Conservation (phyloP, 2,329 filamentous ascomycete genomes). For the Fusarium brachygibbosum region DNA sequence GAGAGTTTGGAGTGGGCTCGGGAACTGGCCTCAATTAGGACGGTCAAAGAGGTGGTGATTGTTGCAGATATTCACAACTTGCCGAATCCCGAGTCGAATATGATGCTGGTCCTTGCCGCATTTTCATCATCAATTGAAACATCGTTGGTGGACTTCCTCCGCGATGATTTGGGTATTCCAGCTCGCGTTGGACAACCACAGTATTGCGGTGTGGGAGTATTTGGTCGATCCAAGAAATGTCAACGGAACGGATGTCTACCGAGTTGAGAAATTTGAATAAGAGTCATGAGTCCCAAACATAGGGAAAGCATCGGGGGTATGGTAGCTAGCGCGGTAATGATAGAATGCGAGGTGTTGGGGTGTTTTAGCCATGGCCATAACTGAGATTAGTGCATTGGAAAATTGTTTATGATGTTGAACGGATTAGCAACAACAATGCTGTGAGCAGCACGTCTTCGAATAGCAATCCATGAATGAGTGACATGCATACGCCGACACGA, state of each 20-base stretch:
- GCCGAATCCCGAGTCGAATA: conserved; percentile 64
- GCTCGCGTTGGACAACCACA: conserved; percentile 43
- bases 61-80: conserved; percentile 67
- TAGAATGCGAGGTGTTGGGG: conserved; percentile 23
- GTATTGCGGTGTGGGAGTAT: conserved; percentile 43
- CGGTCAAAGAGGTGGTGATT: conserved; percentile 65
- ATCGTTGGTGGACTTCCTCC: conserved; percentile 67
- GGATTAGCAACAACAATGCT: neutral
- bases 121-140: conserved; percentile 72
- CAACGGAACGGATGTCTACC: conserved; percentile 44
- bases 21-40: conserved; percentile 65
- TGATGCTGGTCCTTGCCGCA: conserved; percentile 69
- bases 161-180: conserved; percentile 48
- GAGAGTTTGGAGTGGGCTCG: conserved; percentile 70
- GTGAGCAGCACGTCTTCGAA: neutral
- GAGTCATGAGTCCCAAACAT: neutral
- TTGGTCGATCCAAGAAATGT: conserved; percentile 45
- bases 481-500: neutral
- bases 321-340: conserved; percentile 5
- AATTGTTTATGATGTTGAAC: neutral
- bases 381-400: conserved; percentile 13
- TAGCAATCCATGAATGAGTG: conserved; percentile 9
- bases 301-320: conserved; percentile 2
- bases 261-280: conserved; percentile 19
- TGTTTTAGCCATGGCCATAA: conserved; percentile 8